Evolutionary conservation across 441 rosid genomes (phyloP), one percentile per base, ranked within the genome.

Genomic region (Cnidoscolus chayamansa): DNA sequence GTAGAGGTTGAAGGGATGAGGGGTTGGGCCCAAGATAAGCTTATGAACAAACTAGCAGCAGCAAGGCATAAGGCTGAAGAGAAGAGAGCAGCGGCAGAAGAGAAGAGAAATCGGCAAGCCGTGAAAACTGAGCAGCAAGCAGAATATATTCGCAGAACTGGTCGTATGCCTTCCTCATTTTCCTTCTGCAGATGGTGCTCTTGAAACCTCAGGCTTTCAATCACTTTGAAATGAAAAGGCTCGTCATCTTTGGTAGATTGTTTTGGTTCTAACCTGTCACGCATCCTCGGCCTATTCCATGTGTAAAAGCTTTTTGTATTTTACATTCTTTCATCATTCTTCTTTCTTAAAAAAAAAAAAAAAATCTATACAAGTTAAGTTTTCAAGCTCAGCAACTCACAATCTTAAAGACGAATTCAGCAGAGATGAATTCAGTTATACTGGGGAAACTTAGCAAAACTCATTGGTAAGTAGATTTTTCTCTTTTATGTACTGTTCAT

Each of bases 1-100:
- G 91, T 91, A 19, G 82, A 86, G 80, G 93, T 93, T 19, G 97
- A 89, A 76, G 89, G 88, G 72, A 84, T 87, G 87, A 89, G 86
- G 85, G 90, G 91, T 17, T 86, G 82, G 68, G 91, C 94, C n/a
- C 92, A 81, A 71, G 92, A 92, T 50, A 91, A 82, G 84, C 86
- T 87, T 75, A 87, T 87, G 84, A 87, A 87, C 85, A 89, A 87
- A 82, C 77, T 89, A 0, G 88, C 97, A 0, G 78, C 89, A 87
- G 81, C 89, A 10, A 89, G 91, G 77, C 91, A 86, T 79, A 86
- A 81, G 77, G 84, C 94, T 0, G 98, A 93, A 77, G 97, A 86
- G 81, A 89, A 87, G 78, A 71, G 84, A 43, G 89, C 90, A 72
- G 84, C 82, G 9, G 96, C 96, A 0, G 90, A 86, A 79, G 91